Conservation (phyloP, 176 grass and related monocot species). For the Pharus latifolius region DNA sequence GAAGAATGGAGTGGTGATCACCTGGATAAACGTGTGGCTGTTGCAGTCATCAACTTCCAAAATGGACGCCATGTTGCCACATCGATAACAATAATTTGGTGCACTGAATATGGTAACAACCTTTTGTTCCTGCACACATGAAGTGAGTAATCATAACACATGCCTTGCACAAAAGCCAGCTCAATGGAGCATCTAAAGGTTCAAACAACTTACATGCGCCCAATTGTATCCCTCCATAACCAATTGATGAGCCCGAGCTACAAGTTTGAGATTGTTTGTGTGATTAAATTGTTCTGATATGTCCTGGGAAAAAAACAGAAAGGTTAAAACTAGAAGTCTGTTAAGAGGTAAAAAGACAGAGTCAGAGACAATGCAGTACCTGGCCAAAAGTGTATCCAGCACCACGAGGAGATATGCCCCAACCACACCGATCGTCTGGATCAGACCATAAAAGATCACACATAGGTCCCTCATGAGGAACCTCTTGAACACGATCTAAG, state of each 20-base stretch:
- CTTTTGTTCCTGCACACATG: slow-evolving; percentile 71
- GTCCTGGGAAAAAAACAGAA: slow-evolving; percentile 40
- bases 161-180: neutral
- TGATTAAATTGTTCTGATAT: slow-evolving; percentile 98
- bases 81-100: slow-evolving; percentile 97
- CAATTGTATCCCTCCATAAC: slow-evolving; percentile 99
- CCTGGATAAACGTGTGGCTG: slow-evolving; percentile 88
- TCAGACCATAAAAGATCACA: slow-evolving; percentile 99
- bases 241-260: slow-evolving; percentile 91
- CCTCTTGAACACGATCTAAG: slow-evolving; percentile 87
- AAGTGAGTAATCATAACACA: neutral
- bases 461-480: slow-evolving; percentile 96
- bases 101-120: slow-evolving; percentile 99
- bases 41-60: slow-evolving; percentile 97
- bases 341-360: neutral
- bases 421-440: slow-evolving; percentile 80
- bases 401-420: slow-evolving; percentile 92
- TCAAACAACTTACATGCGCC: slow-evolving; percentile 73
- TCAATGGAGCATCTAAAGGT: slow-evolving; percentile 2
- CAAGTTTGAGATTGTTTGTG: slow-evolving; percentile 87
- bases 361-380: slow-evolving; percentile 18
- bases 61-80: slow-evolving; percentile 96
- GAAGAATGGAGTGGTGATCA: slow-evolving; percentile 7
- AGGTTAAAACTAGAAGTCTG: neutral
- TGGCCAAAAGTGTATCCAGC: slow-evolving; percentile 97